A percentile compares a stretch with the other conserved stretches of the same genome.
These are phyloP conservation scores for Tubosaeta sp. DNA, from an alignment of 768 basidiomycete genomes.

Conservation along the genomic window DNA sequence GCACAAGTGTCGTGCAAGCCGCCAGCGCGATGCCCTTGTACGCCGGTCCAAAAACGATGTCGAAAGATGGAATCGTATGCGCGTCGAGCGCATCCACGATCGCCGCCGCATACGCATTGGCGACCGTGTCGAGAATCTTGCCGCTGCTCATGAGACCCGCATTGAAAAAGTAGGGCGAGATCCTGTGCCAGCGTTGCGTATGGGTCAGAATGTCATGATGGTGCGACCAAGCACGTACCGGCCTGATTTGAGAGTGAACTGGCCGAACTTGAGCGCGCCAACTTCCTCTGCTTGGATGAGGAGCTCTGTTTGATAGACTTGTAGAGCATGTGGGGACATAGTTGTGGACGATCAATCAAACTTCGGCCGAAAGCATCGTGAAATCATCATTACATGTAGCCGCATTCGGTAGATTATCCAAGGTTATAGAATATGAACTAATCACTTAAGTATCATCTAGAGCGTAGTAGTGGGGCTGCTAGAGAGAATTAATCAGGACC, in stretches of 20 bases:
- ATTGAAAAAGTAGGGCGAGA: conserved; percentile 97
- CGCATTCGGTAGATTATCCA: no score
- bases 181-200: conserved; percentile 34
- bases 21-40: conserved; percentile 98
- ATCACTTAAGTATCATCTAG: no score
- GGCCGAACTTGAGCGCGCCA: conserved; percentile 83
- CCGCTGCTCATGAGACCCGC: conserved; percentile 86
- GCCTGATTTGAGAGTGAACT: conserved; percentile 92
- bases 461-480: no score
- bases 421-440: no score
- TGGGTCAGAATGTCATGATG: not conserved
- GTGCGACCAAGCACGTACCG: conserved; percentile 49
- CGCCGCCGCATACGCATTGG: conserved; percentile 79
- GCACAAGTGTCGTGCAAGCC: conserved; percentile 71
- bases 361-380: not conserved
- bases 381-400: no score
- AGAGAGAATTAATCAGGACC: no score
- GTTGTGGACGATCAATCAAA: not conserved
- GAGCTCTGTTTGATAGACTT: conserved; percentile 56
- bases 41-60: conserved; percentile 92
- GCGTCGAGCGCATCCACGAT: conserved; percentile 49
- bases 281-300: conserved; percentile 65
- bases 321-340: conserved; percentile 30
- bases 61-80: conserved; percentile 44
- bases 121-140: conserved; percentile 69